These are phyloP conservation scores for Claviceps sorghi DNA, from an alignment of 2,329 filamentous ascomycete genomes.

Conservation along the genomic window DNA sequence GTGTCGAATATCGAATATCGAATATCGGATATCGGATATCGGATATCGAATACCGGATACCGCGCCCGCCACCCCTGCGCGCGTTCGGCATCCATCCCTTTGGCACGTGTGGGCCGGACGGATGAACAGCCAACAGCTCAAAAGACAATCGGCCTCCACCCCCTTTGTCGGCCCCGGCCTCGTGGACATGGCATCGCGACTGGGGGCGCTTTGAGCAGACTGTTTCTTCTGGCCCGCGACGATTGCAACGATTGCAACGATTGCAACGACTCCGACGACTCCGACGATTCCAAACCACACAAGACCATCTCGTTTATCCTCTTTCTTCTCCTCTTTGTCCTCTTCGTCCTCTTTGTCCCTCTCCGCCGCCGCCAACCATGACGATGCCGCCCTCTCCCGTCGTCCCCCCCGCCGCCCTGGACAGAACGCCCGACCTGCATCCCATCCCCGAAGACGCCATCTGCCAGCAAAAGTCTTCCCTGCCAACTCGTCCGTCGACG, in stretches of 20 bases:
- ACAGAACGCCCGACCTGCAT: constrained; percentile 7
- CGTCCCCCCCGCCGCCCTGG: constrained; percentile 6
- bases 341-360: neutral
- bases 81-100: neutral
- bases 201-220: neutral
- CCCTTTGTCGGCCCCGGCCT: neutral
- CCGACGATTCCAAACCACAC: neutral
- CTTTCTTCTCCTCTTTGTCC: too few species aligned
- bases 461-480: constrained; percentile 7
- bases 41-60: neutral
- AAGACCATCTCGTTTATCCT: neutral
- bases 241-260: too few species aligned
- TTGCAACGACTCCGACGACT: too few species aligned
- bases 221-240: neutral
- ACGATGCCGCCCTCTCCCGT: constrained; percentile 6
- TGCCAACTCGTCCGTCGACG: constrained; percentile 4
- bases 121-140: too few species aligned
- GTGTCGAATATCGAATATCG: neutral
- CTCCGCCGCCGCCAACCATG: constrained; percentile 4
- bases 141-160: neutral
- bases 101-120: too few species aligned
- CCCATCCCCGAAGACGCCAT: constrained; percentile 3
- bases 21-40: neutral
- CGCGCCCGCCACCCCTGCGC: too few species aligned
- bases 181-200: neutral